These are phyloP conservation scores for Penicillium frequentans DNA, from an alignment of 2,329 filamentous ascomycete genomes.

Conservation along the genomic window DNA sequence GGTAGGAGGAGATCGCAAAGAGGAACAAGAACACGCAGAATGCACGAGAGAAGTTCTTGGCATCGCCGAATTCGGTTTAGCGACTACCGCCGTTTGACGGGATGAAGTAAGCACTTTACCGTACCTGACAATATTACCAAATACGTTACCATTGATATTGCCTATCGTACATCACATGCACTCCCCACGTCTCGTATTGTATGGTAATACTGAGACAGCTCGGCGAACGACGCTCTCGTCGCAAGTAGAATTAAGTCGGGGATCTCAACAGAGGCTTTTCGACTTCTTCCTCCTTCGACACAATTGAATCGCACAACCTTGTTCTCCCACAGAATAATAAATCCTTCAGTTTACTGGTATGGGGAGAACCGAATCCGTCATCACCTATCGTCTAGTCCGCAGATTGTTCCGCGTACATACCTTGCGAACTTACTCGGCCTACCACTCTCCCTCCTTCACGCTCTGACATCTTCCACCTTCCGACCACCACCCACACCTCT, in stretches of 20 bases:
- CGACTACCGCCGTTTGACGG: neutral
- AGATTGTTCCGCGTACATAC: constrained; percentile 21
- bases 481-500: constrained; percentile 6
- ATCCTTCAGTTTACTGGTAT: constrained; percentile 2
- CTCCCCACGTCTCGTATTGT: neutral
- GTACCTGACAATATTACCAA: constrained; percentile 8
- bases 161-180: neutral
- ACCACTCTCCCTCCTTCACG: constrained; percentile 21
- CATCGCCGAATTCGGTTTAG: constrained; percentile 19
- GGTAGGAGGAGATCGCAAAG: constrained; percentile 20
- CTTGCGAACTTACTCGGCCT: constrained; percentile 20
- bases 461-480: constrained; percentile 16
- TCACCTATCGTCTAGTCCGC: neutral
- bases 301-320: constrained; percentile 5
- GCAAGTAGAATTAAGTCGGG: constrained; percentile 15
- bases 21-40: constrained; percentile 24
- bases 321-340: neutral
- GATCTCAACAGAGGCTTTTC: constrained; percentile 1
- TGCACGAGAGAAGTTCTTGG: constrained; percentile 29
- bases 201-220: constrained; percentile 7
- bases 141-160: too few relatives aligned
- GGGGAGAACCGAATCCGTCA: constrained; percentile 2
- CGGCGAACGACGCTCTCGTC: constrained; percentile 20
- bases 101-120: constrained; percentile 11
- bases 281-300: constrained; percentile 1